A percentile compares a stretch with the other conserved stretches of the same genome.
These are phyloP conservation scores for Claviceps lovelessii DNA, from an alignment of 2,329 filamentous ascomycete species.

Conservation along the genomic window DNA sequence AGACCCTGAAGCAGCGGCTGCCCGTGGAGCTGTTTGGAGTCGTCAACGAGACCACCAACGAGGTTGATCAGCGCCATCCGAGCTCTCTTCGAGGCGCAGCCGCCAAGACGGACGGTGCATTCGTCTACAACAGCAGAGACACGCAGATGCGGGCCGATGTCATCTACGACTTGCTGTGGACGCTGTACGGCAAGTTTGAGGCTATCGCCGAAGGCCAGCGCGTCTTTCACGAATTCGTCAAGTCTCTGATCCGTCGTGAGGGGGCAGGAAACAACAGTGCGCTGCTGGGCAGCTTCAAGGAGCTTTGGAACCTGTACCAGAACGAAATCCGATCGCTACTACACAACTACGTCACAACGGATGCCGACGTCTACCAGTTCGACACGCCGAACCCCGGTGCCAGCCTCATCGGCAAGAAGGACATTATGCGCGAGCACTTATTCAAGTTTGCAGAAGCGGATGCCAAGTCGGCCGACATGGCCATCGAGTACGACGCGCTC, in stretches of 20 bases:
- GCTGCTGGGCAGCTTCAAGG: constrained; percentile 79
- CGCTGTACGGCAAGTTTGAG: constrained; percentile 90
- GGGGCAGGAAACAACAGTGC: constrained; percentile 48
- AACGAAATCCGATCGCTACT: constrained; percentile 91
- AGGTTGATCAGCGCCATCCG: constrained; percentile 88
- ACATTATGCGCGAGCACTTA: constrained; percentile 45
- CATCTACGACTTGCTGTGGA: constrained; percentile 82
- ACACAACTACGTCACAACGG: constrained; percentile 91
- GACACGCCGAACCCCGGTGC: constrained; percentile 36
- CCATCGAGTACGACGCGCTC: constrained; percentile 73
- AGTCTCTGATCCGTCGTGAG: constrained; percentile 72
- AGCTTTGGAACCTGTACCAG: constrained; percentile 94
- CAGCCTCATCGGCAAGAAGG: constrained; percentile 31
- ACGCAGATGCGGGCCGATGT: constrained; percentile 70
- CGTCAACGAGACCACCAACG: constrained; percentile 86
- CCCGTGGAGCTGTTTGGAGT: constrained; percentile 89
- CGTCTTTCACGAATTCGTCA: constrained; percentile 82
- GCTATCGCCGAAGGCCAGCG: constrained; percentile 92
- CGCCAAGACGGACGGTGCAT: constrained; percentile 38
- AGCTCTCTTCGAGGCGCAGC: constrained; percentile 52
- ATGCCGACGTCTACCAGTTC: constrained; percentile 60
- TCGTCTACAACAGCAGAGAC: constrained; percentile 52
- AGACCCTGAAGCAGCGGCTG: constrained; percentile 80
- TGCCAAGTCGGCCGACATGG: constrained; percentile 62
- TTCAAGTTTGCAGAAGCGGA: constrained; percentile 83